Base-by-base conservation (phyloP, 768 basidiomycete genomes). In the Auricularia auricula-judae region DNA sequence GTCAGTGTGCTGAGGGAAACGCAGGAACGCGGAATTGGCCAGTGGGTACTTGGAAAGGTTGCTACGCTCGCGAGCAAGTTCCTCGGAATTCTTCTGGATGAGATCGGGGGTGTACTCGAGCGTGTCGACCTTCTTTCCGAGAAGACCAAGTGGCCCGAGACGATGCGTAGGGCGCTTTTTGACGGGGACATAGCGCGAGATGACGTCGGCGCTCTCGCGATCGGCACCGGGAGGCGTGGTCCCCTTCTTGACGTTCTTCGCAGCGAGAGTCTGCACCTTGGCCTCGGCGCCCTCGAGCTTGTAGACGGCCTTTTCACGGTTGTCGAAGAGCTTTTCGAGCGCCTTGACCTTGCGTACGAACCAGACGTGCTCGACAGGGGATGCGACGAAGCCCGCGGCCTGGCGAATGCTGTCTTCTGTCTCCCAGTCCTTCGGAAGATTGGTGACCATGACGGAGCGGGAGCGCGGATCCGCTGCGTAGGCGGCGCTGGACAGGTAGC, bases 211-310 rank as follows among this genome's bases (percentile, higher is more conserved):
- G 44, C 72, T 70, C 63, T 73, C 73, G 4, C 72, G 72, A 64
- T 76, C 72, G 58, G 73, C 67, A 63, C 72, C 34, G 8, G 56
- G 23, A 4, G 56, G 56, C 29, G 34, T 74, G 1, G 68, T 65
- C 66, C 69, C 65, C 61, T 67, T 59, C 16, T 23, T 71, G 64
- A 72, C 67, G 47, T 72, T 69, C 62, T 72, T 72, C 4, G 72
- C 71, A 8, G 8, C 56, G 67, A 71, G 63, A 68, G 66, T 71
- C 56, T 59, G 56, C 23, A 98, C 78, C 0, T 79, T 71, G 2
- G 88, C 93, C 76, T 96, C 92, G 0, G 92, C 94, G 1, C 82
- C 80, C 73, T 99, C 96, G 62, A 99, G 84, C 74, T 89, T 92
- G 65, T 78, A 29, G 23, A 34, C 56, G 16, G 14, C 23, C 56